A percentile compares a stretch with the other conserved stretches of the same genome.
phyloP scores from a whole-genome alignment of 2,329 filamentous ascomycete species.

The Shiraia bambusicola region DNA sequence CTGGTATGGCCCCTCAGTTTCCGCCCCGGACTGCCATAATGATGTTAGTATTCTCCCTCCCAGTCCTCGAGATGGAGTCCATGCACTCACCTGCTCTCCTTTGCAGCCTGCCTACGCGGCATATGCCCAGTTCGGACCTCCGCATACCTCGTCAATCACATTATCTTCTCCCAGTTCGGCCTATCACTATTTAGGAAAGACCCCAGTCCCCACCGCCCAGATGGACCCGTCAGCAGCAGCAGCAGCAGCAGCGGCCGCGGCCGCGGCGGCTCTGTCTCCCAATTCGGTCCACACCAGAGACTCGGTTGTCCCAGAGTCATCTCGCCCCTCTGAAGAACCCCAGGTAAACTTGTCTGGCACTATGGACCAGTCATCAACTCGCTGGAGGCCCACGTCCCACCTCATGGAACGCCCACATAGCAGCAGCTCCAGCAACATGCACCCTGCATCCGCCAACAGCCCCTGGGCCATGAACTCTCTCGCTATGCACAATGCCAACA shows the following conservation, averaged over 20 bases:
- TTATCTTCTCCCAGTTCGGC: constrained; percentile 23
- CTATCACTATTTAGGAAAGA: constrained; percentile 25
- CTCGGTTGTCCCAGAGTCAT: constrained; percentile 24
- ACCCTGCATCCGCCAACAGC: constrained; percentile 38
- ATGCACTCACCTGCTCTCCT: constrained; percentile 9
- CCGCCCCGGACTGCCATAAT: constrained; percentile 29
- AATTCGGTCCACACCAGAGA: constrained; percentile 32
- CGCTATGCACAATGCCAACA: constrained; percentile 39
- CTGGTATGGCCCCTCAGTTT: constrained; percentile 36
- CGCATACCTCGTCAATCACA: constrained; percentile 32
- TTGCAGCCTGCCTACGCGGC: constrained; percentile 27
- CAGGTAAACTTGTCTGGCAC: constrained; percentile 12
- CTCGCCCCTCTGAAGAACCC: constrained; percentile 23
- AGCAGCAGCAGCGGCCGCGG: constrained; percentile 5
- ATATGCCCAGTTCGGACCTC: constrained; percentile 37
- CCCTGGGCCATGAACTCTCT: constrained; percentile 46
- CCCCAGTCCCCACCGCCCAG: constrained; percentile 19
- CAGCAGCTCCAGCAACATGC: constrained; percentile 49
- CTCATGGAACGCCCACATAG: constrained; percentile 41
- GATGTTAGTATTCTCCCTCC: constrained; percentile 29
- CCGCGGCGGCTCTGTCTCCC: constrained; percentile 23
- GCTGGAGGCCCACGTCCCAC: constrained; percentile 11
- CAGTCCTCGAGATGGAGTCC: background rate
- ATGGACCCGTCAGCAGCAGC: constrained; percentile 25
- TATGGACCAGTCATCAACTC: constrained; percentile 13